Conservation (phyloP, 176 grass and related monocot species). For the Avena sativa region DNA sequence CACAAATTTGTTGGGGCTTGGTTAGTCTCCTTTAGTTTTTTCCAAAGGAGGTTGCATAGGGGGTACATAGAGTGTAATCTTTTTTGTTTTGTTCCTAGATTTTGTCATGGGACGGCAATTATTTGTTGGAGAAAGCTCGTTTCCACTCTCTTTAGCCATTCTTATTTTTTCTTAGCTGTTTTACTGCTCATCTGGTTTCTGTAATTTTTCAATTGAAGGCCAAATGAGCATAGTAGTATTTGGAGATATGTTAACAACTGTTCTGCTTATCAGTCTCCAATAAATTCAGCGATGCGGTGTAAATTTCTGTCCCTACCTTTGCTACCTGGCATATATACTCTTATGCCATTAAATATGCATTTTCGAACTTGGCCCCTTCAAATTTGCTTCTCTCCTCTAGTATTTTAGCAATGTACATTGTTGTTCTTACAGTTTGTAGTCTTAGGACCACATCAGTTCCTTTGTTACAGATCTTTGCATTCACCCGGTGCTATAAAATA, state of each 20-base stretch:
- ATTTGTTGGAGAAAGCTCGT: slow-evolving; percentile 70
- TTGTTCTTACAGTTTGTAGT: neutral
- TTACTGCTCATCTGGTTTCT: slow-evolving; percentile 96
- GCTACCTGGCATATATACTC: slow-evolving; percentile 15
- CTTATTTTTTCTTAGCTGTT: slow-evolving; percentile 58
- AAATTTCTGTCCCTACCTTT: slow-evolving; percentile 39
- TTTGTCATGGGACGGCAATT: slow-evolving; percentile 59
- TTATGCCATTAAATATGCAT: neutral
- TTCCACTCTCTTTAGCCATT: slow-evolving; percentile 57
- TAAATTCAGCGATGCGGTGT: slow-evolving; percentile 52
- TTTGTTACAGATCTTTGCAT: neutral
- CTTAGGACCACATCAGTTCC: neutral
- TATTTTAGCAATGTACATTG: neutral
- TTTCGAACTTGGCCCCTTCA: slow-evolving; percentile 6
- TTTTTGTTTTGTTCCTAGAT: slow-evolving; percentile 70
- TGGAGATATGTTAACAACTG: slow-evolving; percentile 46
- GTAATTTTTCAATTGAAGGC: slow-evolving; percentile 98
- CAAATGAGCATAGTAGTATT: slow-evolving; percentile 80
- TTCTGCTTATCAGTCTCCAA: slow-evolving; percentile 43
- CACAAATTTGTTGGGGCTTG: slow-evolving; percentile 64
- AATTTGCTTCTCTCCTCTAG: neutral
- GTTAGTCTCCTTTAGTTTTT: slow-evolving; percentile 67
- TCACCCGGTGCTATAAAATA: neutral
- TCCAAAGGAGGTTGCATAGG: slow-evolving; percentile 71
- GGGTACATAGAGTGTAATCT: slow-evolving; percentile 82